Percentiles rank a stretch among this genome's conserved stretches.
Conservation (phyloP, 805 yeast genomes). For the Cyberlindnera petersonii region DNA sequence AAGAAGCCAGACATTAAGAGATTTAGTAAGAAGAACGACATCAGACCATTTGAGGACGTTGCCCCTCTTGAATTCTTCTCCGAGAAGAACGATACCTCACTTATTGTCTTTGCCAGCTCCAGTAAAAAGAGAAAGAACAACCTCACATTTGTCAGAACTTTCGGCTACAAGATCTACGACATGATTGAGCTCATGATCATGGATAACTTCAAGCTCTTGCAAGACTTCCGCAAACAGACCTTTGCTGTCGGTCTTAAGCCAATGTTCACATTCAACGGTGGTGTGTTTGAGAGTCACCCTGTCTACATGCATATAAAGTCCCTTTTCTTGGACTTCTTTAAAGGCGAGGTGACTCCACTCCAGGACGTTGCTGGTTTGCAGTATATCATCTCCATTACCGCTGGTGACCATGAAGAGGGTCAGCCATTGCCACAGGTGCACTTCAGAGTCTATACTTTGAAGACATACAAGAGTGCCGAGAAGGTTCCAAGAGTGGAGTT, state of each 20-base stretch:
- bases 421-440: constrained; percentile 71
- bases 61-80: constrained; percentile 83
- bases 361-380: constrained; percentile 96
- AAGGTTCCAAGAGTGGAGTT: constrained; percentile 91
- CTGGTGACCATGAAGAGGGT: constrained; percentile 70
- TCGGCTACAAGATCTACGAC: constrained; percentile 85
- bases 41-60: constrained; percentile 91
- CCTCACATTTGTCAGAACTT: constrained; percentile 82
- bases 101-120: constrained; percentile 71
- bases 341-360: constrained; percentile 74
- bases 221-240: constrained; percentile 76
- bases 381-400: constrained; percentile 77
- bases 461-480: constrained; percentile 77
- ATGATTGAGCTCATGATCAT: constrained; percentile 85
- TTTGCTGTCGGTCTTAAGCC: constrained; percentile 91
- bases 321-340: constrained; percentile 82
- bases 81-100: constrained; percentile 89
- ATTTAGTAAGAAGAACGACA: constrained; percentile 82
- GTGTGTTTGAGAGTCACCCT: constrained; percentile 86
- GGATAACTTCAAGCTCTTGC: constrained; percentile 63
- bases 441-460: constrained; percentile 87
- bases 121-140: constrained; percentile 93
- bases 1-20: constrained; percentile 89
- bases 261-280: constrained; percentile 89
- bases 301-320: constrained; percentile 82